phyloP scores from a whole-genome alignment of 2,329 filamentous ascomycete species.

The Phialophora chinensis region DNA sequence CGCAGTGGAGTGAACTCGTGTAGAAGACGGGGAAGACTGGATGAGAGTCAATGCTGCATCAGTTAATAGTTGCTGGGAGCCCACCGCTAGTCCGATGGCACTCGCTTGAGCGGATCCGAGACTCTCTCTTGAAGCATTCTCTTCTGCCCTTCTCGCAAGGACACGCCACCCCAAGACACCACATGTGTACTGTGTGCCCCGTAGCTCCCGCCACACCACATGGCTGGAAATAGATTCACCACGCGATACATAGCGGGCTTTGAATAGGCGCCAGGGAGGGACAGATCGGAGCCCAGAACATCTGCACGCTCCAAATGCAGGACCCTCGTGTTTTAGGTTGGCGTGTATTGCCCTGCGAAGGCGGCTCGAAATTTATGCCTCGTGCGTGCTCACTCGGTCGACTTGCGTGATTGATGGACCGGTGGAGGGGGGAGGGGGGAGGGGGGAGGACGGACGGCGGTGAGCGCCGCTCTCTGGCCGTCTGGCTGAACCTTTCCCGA shows the following conservation, averaged over 20 bases:
- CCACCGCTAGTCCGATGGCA: not conserved
- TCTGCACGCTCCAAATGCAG: not conserved
- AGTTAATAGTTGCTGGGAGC: not conserved
- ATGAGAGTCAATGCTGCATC: not conserved
- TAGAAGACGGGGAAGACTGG: not conserved
- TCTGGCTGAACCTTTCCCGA: not conserved
- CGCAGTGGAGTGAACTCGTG: conserved; percentile 22
- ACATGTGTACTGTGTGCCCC: not conserved
- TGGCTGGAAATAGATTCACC: not conserved
- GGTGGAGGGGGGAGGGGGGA: not conserved
- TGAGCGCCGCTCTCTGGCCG: not conserved
- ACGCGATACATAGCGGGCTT: not conserved
- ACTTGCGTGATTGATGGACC: conserved; percentile 12
- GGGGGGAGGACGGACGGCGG: not conserved
- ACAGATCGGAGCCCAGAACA: not conserved
- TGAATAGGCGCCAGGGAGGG: not conserved
- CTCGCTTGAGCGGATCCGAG: not conserved
- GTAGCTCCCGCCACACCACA: not conserved
- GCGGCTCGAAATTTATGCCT: not conserved
- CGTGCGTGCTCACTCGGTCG: conserved; percentile 4
- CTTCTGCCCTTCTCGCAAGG: not conserved
- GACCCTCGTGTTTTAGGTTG: not conserved
- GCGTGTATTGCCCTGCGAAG: not conserved
- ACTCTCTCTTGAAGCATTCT: not conserved
- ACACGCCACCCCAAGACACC: not conserved